Evolutionary conservation across 148 eudicot genomes (phyloP).

Genomic region (Fagopyrum homotropicum): DNA sequence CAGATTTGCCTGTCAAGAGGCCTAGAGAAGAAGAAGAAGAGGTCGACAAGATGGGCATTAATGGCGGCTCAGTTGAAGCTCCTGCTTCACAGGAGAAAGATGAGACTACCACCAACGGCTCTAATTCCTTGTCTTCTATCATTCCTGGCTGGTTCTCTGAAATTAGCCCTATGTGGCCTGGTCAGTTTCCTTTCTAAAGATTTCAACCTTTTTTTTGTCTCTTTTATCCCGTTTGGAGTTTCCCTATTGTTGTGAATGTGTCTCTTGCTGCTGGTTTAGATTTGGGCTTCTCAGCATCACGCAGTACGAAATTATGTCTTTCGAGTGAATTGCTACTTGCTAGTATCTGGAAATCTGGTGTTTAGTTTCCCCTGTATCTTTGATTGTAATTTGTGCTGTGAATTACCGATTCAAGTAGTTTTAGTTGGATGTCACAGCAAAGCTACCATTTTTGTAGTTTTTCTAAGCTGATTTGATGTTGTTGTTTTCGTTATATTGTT

Average conservation of each 20-base stretch:
- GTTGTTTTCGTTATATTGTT: not conserved
- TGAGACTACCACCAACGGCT: not conserved
- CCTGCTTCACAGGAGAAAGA: constrained; percentile 18
- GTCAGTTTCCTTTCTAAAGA: constrained; percentile 26
- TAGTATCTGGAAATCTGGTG: not conserved
- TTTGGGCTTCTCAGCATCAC: not conserved
- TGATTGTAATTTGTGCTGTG: not conserved
- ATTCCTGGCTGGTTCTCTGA: constrained; percentile 97
- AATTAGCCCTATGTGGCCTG: constrained; percentile 99
- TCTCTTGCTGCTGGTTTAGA: not conserved
- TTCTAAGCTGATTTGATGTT: not conserved
- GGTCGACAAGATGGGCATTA: constrained; percentile 12
- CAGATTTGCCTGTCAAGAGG: constrained; percentile 43
- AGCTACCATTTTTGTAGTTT: not conserved
- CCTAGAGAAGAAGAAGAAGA: constrained; percentile 26
- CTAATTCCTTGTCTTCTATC: constrained; percentile 35
- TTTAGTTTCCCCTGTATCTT: not conserved
- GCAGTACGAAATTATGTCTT: not conserved
- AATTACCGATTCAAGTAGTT: not conserved
- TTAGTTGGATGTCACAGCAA: not conserved
- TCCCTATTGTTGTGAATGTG: too few species aligned
- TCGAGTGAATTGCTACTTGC: not conserved
- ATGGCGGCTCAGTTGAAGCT: constrained; percentile 12
- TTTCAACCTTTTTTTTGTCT: not conserved
- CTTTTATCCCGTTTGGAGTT: not conserved